Percentiles rank a stretch among this genome's conserved stretches.
Evolutionary conservation across 306 rosid genomes (phyloP).

Genomic region (Canavalia ensiformis): DNA sequence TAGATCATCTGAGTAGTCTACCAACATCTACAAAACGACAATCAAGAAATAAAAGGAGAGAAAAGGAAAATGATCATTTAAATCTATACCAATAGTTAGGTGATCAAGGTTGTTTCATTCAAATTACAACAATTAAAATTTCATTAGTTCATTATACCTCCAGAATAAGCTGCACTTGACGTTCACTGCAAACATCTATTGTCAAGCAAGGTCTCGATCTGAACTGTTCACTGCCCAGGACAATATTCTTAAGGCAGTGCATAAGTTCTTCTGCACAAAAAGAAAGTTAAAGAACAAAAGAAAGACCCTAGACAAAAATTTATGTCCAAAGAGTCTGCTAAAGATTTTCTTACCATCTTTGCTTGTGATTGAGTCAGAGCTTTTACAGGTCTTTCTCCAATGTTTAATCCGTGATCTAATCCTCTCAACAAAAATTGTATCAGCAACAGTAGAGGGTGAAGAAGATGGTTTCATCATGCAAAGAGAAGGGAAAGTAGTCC

Average conservation of each 20-base stretch:
- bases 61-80: constrained; percentile 8
- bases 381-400: constrained; percentile 69
- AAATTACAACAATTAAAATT: constrained; percentile 33
- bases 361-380: constrained; percentile 49
- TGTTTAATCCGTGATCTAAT: constrained; percentile 67
- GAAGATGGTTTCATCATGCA: constrained; percentile 48
- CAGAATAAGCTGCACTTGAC: constrained; percentile 75
- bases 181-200: constrained; percentile 86
- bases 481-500: constrained; percentile 54
- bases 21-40: constrained; percentile 71
- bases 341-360: constrained; percentile 63
- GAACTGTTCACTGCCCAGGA: constrained; percentile 64
- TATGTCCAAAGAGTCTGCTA: constrained; percentile 9
- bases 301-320: constrained; percentile 3
- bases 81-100: constrained; percentile 12
- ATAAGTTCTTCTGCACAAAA: constrained; percentile 71
- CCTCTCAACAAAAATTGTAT: constrained; percentile 73
- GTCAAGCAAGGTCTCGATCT: constrained; percentile 77
- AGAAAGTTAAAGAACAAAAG: constrained; percentile 33
- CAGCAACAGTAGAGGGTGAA: constrained; percentile 66
- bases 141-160: constrained; percentile 62
- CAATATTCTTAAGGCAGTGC: constrained; percentile 66
- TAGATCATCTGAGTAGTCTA: constrained; percentile 68
- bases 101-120: constrained; percentile 31
- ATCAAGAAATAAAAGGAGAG: constrained; percentile 30